Conservation (phyloP, 768 basidiomycete genomes). For the Amanita pseudoporphyria region DNA sequence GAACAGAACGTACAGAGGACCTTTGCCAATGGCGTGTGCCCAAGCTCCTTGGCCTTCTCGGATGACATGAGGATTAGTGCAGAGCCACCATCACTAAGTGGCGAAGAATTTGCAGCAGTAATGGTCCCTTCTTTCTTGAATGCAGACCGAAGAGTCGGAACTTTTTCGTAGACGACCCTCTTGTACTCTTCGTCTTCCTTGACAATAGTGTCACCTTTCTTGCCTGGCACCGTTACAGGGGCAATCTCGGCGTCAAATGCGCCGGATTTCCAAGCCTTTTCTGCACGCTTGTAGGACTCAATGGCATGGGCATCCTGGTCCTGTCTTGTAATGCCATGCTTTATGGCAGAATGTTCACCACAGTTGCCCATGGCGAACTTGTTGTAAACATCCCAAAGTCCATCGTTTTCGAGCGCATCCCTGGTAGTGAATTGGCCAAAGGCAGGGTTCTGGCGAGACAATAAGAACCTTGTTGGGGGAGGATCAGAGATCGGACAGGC, state of each 20-base stretch:
- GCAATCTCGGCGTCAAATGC: constrained; percentile 83
- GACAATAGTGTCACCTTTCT: constrained; percentile 87
- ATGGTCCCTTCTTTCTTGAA: constrained; percentile 88
- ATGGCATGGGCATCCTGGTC: constrained; percentile 86
- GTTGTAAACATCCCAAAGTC: constrained; percentile 96
- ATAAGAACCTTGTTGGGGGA: constrained; percentile 50
- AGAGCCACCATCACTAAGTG: constrained; percentile 92
- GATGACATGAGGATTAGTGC: constrained; percentile 93
- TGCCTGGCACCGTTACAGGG: constrained; percentile 84
- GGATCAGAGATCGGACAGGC: constrained; percentile 5
- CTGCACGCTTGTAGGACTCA: constrained; percentile 91
- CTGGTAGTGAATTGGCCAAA: constrained; percentile 86
- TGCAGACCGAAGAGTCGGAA: constrained; percentile 78
- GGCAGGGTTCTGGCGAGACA: constrained; percentile 69
- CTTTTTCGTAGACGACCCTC: constrained; percentile 90
- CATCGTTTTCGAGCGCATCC: constrained; percentile 87
- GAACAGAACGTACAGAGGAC: constrained; percentile 62
- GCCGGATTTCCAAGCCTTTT: constrained; percentile 81
- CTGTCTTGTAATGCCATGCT: constrained; percentile 77
- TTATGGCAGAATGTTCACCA: constrained; percentile 77
- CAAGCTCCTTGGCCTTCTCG: constrained; percentile 85
- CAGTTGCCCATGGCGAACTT: constrained; percentile 98
- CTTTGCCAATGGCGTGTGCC: constrained; percentile 88
- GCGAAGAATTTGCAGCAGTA: constrained; percentile 95
- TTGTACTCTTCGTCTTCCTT: constrained; percentile 98